phyloP scores from a whole-genome alignment of 192 early-diverging fungal genomes.

The Coemansia sp. region DNA sequence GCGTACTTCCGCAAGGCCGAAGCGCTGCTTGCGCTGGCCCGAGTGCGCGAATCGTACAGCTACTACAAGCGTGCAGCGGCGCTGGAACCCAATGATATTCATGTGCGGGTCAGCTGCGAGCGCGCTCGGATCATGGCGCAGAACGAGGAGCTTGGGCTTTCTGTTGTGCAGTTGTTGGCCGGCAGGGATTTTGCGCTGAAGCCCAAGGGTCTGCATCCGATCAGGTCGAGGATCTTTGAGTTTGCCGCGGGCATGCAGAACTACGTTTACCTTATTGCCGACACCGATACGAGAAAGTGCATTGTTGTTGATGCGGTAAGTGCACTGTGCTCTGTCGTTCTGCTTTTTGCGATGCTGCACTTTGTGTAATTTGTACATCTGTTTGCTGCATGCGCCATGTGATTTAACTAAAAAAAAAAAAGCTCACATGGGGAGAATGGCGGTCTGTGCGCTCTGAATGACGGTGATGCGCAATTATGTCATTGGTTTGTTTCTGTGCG shows the following conservation, averaged over 20 bases:
- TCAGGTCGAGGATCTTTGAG: slow-evolving; percentile 73
- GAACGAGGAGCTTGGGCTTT: slow-evolving; percentile 61
- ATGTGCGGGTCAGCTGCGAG: slow-evolving; percentile 56
- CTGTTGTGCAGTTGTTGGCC: slow-evolving; percentile 66
- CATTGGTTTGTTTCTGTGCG: background rate
- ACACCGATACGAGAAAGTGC: slow-evolving; percentile 66
- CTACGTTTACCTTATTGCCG: slow-evolving; percentile 79
- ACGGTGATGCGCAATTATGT: background rate
- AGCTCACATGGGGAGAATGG: too few relatives aligned
- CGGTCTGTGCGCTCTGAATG: background rate
- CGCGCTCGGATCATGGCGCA: slow-evolving; percentile 59
- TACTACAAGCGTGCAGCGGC: slow-evolving; percentile 47
- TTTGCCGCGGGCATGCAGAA: slow-evolving; percentile 84
- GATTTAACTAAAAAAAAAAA: background rate
- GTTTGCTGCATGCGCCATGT: background rate
- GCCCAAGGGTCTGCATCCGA: slow-evolving; percentile 61
- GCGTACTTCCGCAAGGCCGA: slow-evolving; percentile 67
- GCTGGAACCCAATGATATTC: slow-evolving; percentile 56
- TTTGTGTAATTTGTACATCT: background rate
- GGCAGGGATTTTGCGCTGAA: slow-evolving; percentile 70
- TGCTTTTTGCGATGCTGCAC: background rate
- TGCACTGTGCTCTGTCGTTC: background rate
- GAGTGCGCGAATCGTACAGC: slow-evolving; percentile 56
- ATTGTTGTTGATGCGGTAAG: slow-evolving; percentile 75
- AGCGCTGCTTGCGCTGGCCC: slow-evolving; percentile 54